Evolutionary conservation across 2,329 filamentous ascomycete species (phyloP), one percentile per base, ranked within the genome.

Genomic region (Ceratocystis ficicola): DNA sequence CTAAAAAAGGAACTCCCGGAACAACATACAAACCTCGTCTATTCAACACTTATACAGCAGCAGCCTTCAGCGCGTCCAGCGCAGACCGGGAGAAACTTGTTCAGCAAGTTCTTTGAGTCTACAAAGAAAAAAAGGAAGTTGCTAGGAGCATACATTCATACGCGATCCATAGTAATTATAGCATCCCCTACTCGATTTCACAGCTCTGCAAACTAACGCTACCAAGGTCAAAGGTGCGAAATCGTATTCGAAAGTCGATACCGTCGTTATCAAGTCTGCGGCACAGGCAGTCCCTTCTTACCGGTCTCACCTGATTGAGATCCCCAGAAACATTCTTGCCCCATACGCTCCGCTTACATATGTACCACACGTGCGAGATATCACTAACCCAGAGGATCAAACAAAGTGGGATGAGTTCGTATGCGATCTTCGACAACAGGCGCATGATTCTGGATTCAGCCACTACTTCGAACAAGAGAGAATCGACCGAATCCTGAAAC

Each of bases 261-360:
- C 80, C 3, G 70, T 76, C n/a, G 74, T 77, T 69, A 77, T 83
- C 69, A 79, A 79, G 69, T 79, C 81, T 1, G 75, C 79, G 65
- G 77, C 76, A 68, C 76, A 79, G 22, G 75, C 78, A n/a, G 82
- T 83, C 7, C 83, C 83, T n/a, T 74, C 75, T 30, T 85, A 85
- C 70, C 76, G 79, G 36, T 84, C 83, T 69, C 83, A 85, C 69
- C 81, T 84, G 67, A 80, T 84, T 46, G 80, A 83, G 70, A 83
- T 85, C 63, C 77, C 76, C 71, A 83, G 81, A 71, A 85, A 84
- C 66, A 79, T 85, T 44, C 75, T 84, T 36, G 82, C 82, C 0
- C 81, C 82, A 2, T 83, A 84, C 70, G 83, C 82, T 1, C 81
- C 82, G 76, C 75, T 84, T 64, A 83, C 80, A 41, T 85, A 83